Base-by-base conservation (phyloP, 129 eudicot genomes). In the Arctium lappa region DNA sequence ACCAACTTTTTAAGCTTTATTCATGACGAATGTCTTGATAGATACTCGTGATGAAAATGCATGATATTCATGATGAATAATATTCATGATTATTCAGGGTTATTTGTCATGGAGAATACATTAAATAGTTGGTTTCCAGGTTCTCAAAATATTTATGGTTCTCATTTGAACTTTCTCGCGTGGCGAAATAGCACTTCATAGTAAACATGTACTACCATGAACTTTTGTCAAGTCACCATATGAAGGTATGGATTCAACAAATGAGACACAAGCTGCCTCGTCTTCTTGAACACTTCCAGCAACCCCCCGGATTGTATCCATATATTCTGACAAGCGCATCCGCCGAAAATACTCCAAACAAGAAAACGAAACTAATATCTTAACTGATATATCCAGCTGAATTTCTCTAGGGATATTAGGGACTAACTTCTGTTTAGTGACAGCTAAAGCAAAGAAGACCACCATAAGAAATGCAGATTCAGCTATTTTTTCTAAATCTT, bases 301-400 rank as follows among this genome's bases (percentile, higher is more conserved):
- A 69, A 89, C 98, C 12, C 87, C 87, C 79, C 93, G 90, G 46
- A 95, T 93, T 72, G 94, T 89, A 84, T 95, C 98, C 97, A 95
- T 88, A 79, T 93, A 95, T 77, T 93, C 97, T 0, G 98, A 92
- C 84, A 95, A 81, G 29, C 98, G 88, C 93, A 91, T 93, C 85
- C 97, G 80, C 42, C 99, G 95, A 76, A 95, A 95, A 86, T 95
- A 95, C 83, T 95, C 99, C 90, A 95, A 86, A 74, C 98, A 95
- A 79, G 99, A 95, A 88, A 95, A 93, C 1, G 98, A 87, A 77
- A 91, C 89, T 87, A 95, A 77, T 63, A 95, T 93, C 78, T 81
- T 89, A 1, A 95, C 94, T 1, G 97, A 93, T 76, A 82, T 87
- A 72, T 87, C 82, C 81, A 90, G 11, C 76, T 91, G 91, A 76